A percentile compares a stretch with the other conserved stretches of the same genome.
These are phyloP conservation scores for Acacia crassicarpa DNA, from an alignment of 306 rosid species.

Conservation along the genomic window DNA sequence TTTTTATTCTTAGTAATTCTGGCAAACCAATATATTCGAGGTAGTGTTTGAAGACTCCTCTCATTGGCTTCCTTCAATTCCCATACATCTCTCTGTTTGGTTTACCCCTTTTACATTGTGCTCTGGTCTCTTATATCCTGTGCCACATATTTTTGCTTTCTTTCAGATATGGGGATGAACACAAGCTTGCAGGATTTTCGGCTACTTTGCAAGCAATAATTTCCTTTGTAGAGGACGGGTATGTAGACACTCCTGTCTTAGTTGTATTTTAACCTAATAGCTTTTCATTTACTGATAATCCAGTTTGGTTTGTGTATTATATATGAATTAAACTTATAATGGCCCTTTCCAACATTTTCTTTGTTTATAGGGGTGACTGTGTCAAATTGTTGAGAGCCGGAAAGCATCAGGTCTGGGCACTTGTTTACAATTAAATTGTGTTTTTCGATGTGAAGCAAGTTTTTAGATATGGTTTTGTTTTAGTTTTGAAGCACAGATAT, in stretches of 20 bases:
- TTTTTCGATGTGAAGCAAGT: not conserved
- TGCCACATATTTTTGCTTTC: conserved; percentile 5
- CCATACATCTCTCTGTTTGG: not conserved
- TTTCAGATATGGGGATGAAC: conserved; percentile 85
- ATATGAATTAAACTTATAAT: not conserved
- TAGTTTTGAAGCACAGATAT: not conserved
- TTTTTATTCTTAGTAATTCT: conserved; percentile 83
- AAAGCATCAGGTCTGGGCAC: conserved; percentile 76
- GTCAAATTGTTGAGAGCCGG: conserved; percentile 89
- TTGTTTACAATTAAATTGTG: conserved; percentile 3
- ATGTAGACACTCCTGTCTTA: conserved; percentile 19
- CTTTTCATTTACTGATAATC: not conserved
- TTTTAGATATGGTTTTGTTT: not conserved
- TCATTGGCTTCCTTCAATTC: not conserved
- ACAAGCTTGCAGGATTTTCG: conserved; percentile 95
- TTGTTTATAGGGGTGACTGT: conserved; percentile 69
- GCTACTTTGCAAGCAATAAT: conserved; percentile 96
- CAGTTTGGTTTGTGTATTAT: not conserved
- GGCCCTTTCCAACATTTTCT: conserved; percentile 26
- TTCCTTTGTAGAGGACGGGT: conserved; percentile 96
- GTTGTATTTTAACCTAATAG: conserved; percentile 16
- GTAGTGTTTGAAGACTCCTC: conserved; percentile 41
- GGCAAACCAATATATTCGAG: conserved; percentile 97
- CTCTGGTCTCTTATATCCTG: not conserved
- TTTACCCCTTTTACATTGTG: not conserved